Evolutionary conservation across 768 basidiomycete genomes (phyloP).

Genomic region (Nidularia sp.): DNA sequence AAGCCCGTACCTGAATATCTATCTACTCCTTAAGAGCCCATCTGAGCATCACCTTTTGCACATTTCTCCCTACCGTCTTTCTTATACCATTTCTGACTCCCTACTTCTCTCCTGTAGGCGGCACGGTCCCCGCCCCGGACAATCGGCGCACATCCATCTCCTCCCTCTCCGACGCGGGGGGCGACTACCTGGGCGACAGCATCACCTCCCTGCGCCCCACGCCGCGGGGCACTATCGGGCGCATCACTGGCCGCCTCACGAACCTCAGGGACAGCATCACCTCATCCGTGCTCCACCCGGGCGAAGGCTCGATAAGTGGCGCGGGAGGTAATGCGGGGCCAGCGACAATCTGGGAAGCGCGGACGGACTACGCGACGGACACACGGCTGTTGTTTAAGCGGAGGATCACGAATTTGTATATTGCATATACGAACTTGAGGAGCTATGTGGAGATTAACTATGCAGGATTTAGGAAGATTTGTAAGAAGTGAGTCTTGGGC

Average conservation of each 20-base stretch:
- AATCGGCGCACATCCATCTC: constrained; percentile 26
- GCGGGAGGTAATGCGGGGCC: not conserved
- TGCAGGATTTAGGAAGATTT: constrained; percentile 90
- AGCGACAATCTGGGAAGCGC: constrained; percentile 71
- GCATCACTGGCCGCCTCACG: constrained; percentile 48
- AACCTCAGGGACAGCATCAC: constrained; percentile 4
- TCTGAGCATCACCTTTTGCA: too few species aligned
- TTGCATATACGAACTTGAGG: constrained; percentile 68
- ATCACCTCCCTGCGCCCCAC: too few species aligned
- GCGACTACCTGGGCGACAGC: not conserved
- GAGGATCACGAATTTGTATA: constrained; percentile 78
- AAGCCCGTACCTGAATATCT: constrained; percentile 11
- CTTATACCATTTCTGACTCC: too few species aligned
- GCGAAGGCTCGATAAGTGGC: too few species aligned
- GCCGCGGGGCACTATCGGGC: constrained; percentile 70
- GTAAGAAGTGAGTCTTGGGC: constrained; percentile 78
- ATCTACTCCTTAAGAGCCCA: constrained; percentile 2
- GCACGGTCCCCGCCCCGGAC: too few species aligned
- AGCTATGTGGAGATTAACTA: constrained; percentile 91
- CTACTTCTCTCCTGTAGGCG: too few species aligned
- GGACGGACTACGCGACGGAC: constrained; percentile 79
- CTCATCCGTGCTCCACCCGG: not conserved
- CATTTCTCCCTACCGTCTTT: too few species aligned
- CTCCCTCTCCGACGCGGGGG: constrained; percentile 6
- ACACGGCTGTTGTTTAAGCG: constrained; percentile 85